Base-by-base conservation (phyloP, 1,139 yeast species). In the Groenewaldozyma sp. region DNA sequence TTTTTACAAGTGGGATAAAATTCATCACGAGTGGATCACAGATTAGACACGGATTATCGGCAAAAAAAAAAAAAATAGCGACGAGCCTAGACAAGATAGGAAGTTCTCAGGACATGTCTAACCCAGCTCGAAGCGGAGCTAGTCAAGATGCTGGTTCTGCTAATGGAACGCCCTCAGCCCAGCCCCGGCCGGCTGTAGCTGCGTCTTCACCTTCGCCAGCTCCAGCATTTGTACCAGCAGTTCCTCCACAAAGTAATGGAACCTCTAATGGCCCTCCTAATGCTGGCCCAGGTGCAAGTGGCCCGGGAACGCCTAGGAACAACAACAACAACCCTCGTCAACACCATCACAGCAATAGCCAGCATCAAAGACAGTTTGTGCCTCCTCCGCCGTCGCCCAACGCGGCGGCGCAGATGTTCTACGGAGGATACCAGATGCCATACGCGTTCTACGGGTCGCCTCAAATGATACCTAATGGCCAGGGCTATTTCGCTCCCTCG, bases 401-500 rank as follows among this genome's bases (percentile, higher is more conserved):
- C 14, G 35, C 39, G 10, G 31, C 39, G 17, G 34, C 36, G 5
- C 43, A 40, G 22, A 22, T 22, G 26, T 22, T 22, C 11, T 43
- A 43, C 22, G 42, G 36, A 5, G 36, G 32, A 26, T 43, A 37
- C 31, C 43, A 32, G 21, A 21, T 18, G 18, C 39, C 43, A 2
- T 40, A 43, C 34, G 44, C 40, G 11, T 42, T 29, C 20, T 42
- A 42, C 31, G 38, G 37, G 11, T 38, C 33, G 2, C 40, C 41
- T 3, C 41, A 34, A 17, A 37, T 37, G 38, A 38, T 41, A 11
- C 39, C 39, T 26, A 14, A 28, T 11, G 37, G 27, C n/a, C 36
- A 22, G 10, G 33, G 27, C n/a, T 39, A 35, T 26, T 24, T 16
- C 26, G 32, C 38, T 7, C 41, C 41, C 10, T 16, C 36, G 3